Base-by-base conservation (phyloP, 768 basidiomycete genomes). In the Suillus subalutaceus region DNA sequence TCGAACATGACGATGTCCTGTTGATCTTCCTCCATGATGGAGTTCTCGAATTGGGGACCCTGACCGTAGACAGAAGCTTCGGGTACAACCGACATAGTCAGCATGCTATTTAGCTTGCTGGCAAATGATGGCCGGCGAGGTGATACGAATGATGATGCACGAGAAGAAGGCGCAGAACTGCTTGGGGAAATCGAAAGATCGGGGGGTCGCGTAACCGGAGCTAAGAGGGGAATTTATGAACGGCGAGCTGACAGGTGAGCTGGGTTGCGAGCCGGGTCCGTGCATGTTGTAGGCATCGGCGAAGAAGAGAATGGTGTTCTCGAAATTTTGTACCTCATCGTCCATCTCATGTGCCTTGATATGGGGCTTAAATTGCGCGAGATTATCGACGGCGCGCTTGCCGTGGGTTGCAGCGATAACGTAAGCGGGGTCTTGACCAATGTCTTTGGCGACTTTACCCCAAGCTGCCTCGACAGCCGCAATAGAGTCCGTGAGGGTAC, bases 351-450 rank as follows among this genome's bases (percentile, higher is more conserved):
- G 81, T 26, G 72, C 56, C 68, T 81, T 80, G 70, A 89, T 84
- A 40, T 82, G 74, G 0, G 88, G 88, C 71, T 85, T 87, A 80
- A 88, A 87, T 59, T 82, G 80, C 5, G 83, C 74, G 68, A 91
- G 85, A 77, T 92, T 92, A 79, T 92, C 90, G 72, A 90, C 81
- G 13, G 90, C 91, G 67, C 90, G 88, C 72, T 90, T 88, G 72
- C 90, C 90, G 74, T 92, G 90, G n/a, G 90, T 91, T 46, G 88
- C 87, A 12, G 86, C 87, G 72, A 91, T 90, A 68, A 90, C 88
- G 64, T 85, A 81, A 65, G 82, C 81, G 8, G 88, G 88, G 75
- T 90, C 88, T 76, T 86, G 84, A 63, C 88, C 88, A 61, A 92
- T 84, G 73, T 91, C 89, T 61, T 79, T 78, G 2, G 90, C 90